These are phyloP conservation scores for Ustilago tritici DNA, from an alignment of 1,284 basidiomycete species.

Conservation along the genomic window DNA sequence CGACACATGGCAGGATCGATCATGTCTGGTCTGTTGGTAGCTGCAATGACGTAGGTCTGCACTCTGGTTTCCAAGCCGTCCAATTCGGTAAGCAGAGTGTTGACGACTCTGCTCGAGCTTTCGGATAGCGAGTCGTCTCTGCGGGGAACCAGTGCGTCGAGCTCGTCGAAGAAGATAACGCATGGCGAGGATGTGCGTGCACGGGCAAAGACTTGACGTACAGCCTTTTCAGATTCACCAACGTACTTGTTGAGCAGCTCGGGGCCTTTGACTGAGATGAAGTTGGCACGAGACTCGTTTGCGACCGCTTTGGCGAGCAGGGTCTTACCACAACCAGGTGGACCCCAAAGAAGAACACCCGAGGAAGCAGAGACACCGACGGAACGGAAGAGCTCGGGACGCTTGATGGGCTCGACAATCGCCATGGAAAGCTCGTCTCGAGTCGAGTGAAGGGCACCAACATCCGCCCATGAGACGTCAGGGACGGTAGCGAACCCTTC, in stretches of 20 bases:
- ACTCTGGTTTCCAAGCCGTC: constrained; percentile 87
- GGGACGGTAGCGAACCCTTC: constrained; percentile 98
- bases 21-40: constrained; percentile 98
- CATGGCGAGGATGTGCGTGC: constrained; percentile 89
- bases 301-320: constrained; percentile 95
- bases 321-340: constrained; percentile 97
- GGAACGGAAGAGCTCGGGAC: constrained; percentile 86
- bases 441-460: constrained; percentile 88
- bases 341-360: constrained; percentile 97
- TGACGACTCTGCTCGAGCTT: constrained; percentile 95
- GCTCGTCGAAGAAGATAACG: constrained; percentile 94
- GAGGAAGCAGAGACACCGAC: constrained; percentile 82
- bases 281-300: constrained; percentile 92
- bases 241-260: constrained; percentile 97
- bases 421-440: constrained; percentile 96
- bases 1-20: constrained; percentile 98
- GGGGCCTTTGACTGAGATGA: constrained; percentile 96
- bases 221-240: constrained; percentile 94
- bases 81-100: constrained; percentile 94
- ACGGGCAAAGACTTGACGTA: constrained; percentile 90
- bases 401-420: constrained; percentile 91
- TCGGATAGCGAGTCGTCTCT: constrained; percentile 92
- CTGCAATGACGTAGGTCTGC: constrained; percentile 95
- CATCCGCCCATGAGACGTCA: constrained; percentile 92
- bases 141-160: constrained; percentile 93